Evolutionary conservation across 129 eudicot genomes (phyloP).

Genomic region (Saposhnikovia divaricata): DNA sequence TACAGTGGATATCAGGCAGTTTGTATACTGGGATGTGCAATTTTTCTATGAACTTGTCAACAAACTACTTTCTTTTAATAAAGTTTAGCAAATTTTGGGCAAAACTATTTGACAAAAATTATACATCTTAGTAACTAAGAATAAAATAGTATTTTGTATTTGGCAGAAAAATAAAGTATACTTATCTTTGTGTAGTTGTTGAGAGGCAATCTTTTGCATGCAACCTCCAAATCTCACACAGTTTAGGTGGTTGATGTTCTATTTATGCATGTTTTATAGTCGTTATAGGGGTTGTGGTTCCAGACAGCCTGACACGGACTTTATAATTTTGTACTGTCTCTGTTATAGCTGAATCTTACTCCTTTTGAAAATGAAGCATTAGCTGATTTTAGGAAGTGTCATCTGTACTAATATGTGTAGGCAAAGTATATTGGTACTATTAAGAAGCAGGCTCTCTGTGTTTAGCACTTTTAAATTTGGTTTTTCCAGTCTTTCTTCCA

Average conservation of each 20-base stretch:
- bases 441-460: background rate
- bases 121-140: background rate
- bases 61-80: background rate
- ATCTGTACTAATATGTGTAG: background rate
- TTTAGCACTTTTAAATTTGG: background rate
- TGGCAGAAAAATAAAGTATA: background rate
- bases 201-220: background rate
- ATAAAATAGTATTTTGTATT: background rate
- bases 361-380: background rate
- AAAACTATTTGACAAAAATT: background rate
- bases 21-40: background rate
- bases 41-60: background rate
- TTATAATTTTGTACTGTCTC: background rate
- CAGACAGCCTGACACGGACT: background rate
- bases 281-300: background rate
- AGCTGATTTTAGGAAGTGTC: background rate
- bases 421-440: background rate
- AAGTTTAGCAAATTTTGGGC: background rate
- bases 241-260: background rate
- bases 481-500: background rate
- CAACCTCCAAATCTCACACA: background rate
- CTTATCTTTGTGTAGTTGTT: background rate
- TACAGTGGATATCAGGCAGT: background rate
- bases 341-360: background rate
- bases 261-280: background rate